Percentiles rank a stretch among this genome's conserved stretches.
Conservation (phyloP, 1,284 basidiomycete species). For the Omphalotus olearius region DNA sequence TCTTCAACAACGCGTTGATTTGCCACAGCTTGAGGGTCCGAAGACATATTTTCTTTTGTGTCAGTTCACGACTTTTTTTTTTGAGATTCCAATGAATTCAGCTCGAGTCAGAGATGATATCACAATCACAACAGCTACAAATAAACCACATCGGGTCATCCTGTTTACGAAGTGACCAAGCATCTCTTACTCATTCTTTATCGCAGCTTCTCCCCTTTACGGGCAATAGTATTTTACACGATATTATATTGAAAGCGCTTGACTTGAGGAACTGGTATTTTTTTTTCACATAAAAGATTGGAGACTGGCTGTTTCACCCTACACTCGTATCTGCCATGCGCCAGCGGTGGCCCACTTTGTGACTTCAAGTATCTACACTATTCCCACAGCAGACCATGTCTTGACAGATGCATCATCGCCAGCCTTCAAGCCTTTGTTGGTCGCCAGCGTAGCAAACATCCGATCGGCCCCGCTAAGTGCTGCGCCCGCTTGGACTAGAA, state of each 20-base stretch:
- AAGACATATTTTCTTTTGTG: slow-evolving; percentile 8
- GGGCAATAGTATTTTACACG: too few species aligned
- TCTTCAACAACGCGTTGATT: slow-evolving; percentile 16
- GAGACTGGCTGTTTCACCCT: too few species aligned
- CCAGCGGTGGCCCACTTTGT: too few species aligned
- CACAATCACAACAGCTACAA: background rate
- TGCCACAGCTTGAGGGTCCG: slow-evolving; percentile 13
- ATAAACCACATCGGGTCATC: background rate
- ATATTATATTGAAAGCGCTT: too few species aligned
- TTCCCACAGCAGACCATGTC: slow-evolving; percentile 56
- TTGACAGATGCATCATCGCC: slow-evolving; percentile 40
- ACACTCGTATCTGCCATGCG: too few species aligned
- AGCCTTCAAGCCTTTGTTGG: slow-evolving; percentile 45
- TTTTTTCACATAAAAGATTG: too few species aligned
- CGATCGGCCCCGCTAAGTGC: slow-evolving; percentile 67
- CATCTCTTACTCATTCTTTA: too few species aligned
- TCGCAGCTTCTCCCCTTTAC: too few species aligned
- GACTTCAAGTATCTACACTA: too few species aligned
- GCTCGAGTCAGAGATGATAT: slow-evolving; percentile 10
- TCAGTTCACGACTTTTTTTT: background rate
- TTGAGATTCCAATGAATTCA: background rate
- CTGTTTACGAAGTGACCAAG: too few species aligned
- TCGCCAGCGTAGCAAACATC: slow-evolving; percentile 49
- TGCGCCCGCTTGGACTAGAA: slow-evolving; percentile 73
- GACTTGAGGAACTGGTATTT: too few species aligned